Evolutionary conservation across 169 alveolate species (phyloP).

Genomic region (Babesia ovis): DNA sequence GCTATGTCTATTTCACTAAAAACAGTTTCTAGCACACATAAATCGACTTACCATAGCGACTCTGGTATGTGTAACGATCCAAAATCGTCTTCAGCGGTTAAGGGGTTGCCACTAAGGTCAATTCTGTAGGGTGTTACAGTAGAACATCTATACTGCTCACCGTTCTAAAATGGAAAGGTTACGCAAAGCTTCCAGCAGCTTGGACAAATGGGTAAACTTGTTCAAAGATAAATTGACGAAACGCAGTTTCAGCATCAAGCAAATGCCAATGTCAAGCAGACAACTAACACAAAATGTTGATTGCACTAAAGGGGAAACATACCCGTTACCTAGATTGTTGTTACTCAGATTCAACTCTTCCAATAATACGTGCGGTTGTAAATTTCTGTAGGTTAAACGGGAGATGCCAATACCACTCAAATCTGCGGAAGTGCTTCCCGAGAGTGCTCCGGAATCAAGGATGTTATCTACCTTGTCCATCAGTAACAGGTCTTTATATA

Average conservation of each 20-base stretch:
- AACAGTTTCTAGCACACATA: not conserved
- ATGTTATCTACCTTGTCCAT: constrained; percentile 2
- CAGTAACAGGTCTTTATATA: constrained; percentile 29
- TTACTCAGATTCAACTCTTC: constrained; percentile 27
- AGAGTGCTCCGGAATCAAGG: not conserved
- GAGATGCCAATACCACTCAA: constrained; percentile 23
- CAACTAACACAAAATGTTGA: constrained; percentile 8
- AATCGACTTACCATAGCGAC: not conserved
- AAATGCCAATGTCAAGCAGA: constrained; percentile 13
- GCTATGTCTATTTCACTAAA: constrained; percentile 46
- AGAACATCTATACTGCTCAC: constrained; percentile 5
- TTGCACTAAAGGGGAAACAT: not conserved
- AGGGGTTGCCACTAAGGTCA: constrained; percentile 47
- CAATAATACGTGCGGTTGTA: constrained; percentile 29
- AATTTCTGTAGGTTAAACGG: constrained; percentile 16
- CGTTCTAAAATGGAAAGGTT: constrained; percentile 17
- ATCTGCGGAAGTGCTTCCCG: constrained; percentile 13
- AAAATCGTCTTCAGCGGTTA: not conserved
- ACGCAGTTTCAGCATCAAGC: constrained; percentile 19
- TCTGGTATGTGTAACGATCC: not conserved
- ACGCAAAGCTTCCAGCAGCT: constrained; percentile 8
- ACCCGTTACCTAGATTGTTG: constrained; percentile 38
- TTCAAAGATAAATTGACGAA: constrained; percentile 23
- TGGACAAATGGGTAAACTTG: constrained; percentile 10
- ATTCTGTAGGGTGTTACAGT: constrained; percentile 18